phyloP scores from a whole-genome alignment of 768 basidiomycete genomes.

The Lactarius indigo region DNA sequence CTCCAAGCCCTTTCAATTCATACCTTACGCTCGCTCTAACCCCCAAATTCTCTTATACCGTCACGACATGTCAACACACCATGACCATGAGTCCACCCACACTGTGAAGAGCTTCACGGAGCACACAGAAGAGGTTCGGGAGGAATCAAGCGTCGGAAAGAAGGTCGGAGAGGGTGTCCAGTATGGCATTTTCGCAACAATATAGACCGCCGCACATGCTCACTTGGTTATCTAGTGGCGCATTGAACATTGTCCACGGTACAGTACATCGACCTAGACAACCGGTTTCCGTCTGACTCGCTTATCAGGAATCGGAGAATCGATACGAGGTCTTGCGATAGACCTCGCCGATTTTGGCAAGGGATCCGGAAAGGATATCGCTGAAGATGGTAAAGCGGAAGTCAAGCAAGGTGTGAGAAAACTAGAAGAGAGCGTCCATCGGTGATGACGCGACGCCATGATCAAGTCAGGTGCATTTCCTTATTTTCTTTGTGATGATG shows the following conservation, averaged over 20 bases:
- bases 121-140: not conserved
- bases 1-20: not conserved
- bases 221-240: not conserved
- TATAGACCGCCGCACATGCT: not conserved
- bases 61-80: slow-evolving; percentile 10
- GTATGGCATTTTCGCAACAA: not conserved
- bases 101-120: not conserved
- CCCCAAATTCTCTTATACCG: not conserved
- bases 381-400: slow-evolving; percentile 5
- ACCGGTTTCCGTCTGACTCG: not conserved
- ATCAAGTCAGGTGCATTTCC: not conserved
- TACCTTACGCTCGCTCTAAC: not conserved
- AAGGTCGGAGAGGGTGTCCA: slow-evolving; percentile 10
- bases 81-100: not conserved
- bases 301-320: slow-evolving; percentile 15
- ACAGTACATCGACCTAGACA: not conserved
- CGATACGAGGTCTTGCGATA: slow-evolving; percentile 11
- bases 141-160: not conserved
- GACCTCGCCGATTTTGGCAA: slow-evolving; percentile 16
- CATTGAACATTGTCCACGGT: slow-evolving; percentile 13
- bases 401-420: slow-evolving; percentile 11
- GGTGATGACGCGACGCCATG: not conserved
- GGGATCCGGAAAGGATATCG: slow-evolving; percentile 12
- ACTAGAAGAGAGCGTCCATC: not conserved
- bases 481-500: not conserved